Evolutionary conservation across 2,329 filamentous ascomycete genomes (phyloP).

Genomic region (Pseudogymnoascus sp.): DNA sequence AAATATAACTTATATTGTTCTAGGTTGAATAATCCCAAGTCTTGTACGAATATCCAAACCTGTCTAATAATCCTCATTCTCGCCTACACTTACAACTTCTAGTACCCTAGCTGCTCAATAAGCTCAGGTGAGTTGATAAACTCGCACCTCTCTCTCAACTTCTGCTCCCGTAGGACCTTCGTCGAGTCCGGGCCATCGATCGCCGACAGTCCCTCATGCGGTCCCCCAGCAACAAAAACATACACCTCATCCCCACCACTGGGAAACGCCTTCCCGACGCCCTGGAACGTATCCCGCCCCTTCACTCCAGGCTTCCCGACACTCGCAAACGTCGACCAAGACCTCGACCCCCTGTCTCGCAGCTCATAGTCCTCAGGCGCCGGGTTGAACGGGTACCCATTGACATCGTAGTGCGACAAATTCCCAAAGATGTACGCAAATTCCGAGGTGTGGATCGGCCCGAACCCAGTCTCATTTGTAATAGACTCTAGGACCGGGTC

Average conservation of each 20-base stretch:
- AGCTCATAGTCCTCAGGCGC: conserved; percentile 34
- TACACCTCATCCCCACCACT: conserved; percentile 18
- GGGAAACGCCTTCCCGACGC: conserved; percentile 33
- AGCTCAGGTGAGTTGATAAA: conserved; percentile 31
- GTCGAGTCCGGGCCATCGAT: conserved; percentile 27
- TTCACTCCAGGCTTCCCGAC: conserved; percentile 29
- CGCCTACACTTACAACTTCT: not conserved
- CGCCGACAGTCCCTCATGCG: conserved; percentile 34
- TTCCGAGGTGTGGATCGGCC: conserved; percentile 43
- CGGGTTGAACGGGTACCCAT: conserved; percentile 29
- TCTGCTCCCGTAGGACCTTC: conserved; percentile 29
- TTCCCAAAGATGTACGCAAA: conserved; percentile 44
- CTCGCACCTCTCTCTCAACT: conserved; percentile 38
- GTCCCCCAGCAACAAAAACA: conserved; percentile 38
- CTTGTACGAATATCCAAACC: not conserved
- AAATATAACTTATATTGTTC: not conserved
- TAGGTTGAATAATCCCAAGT: not conserved
- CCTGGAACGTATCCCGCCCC: conserved; percentile 32
- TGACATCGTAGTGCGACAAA: conserved; percentile 35
- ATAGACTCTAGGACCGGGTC: conserved; percentile 32
- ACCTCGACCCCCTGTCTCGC: conserved; percentile 32
- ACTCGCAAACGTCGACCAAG: conserved; percentile 40
- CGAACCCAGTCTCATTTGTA: conserved; percentile 31
- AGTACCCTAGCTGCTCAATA: conserved; percentile 29
- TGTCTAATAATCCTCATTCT: not conserved